Conservation (phyloP, 805 yeast species). For the Nematodospora valgi region DNA sequence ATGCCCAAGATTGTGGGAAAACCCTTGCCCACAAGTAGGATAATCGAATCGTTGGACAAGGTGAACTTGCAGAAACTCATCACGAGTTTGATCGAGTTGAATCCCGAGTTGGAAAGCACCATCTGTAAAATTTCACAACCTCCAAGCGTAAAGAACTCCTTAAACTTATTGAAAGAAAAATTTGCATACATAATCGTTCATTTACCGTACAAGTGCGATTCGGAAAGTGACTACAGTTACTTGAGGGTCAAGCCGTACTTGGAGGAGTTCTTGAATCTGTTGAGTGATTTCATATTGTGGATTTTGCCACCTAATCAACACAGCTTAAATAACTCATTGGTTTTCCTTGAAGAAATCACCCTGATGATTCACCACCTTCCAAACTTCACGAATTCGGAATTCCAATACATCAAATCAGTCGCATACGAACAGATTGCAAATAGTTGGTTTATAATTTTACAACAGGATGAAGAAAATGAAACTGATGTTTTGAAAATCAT, state of each 20-base stretch:
- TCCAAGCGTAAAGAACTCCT: slow-evolving; percentile 51
- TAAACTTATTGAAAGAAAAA: slow-evolving; percentile 47
- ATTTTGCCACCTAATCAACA: slow-evolving; percentile 70
- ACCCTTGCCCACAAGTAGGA: slow-evolving; percentile 57
- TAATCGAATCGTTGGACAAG: slow-evolving; percentile 67
- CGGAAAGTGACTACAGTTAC: slow-evolving; percentile 70
- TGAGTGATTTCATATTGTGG: slow-evolving; percentile 71
- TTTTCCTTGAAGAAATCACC: slow-evolving; percentile 62
- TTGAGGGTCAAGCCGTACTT: slow-evolving; percentile 66
- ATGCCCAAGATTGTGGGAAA: slow-evolving; percentile 52
- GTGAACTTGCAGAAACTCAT: slow-evolving; percentile 51
- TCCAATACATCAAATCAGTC: slow-evolving; percentile 46
- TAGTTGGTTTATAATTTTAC: slow-evolving; percentile 48
- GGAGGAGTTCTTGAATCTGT: slow-evolving; percentile 64
- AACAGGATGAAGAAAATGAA: slow-evolving; percentile 15
- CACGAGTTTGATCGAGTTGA: slow-evolving; percentile 47
- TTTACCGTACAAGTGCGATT: slow-evolving; percentile 76
- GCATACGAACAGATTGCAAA: slow-evolving; percentile 61
- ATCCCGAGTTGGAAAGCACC: slow-evolving; percentile 59
- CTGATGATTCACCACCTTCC: slow-evolving; percentile 62
- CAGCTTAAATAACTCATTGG: slow-evolving; percentile 46
- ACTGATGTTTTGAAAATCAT: slow-evolving; percentile 20
- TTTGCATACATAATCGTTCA: slow-evolving; percentile 42
- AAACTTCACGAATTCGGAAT: slow-evolving; percentile 55
- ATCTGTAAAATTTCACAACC: slow-evolving; percentile 53